These are phyloP conservation scores for Knoxia roxburghii DNA, from an alignment of 257 asterid genomes.

Conservation along the genomic window DNA sequence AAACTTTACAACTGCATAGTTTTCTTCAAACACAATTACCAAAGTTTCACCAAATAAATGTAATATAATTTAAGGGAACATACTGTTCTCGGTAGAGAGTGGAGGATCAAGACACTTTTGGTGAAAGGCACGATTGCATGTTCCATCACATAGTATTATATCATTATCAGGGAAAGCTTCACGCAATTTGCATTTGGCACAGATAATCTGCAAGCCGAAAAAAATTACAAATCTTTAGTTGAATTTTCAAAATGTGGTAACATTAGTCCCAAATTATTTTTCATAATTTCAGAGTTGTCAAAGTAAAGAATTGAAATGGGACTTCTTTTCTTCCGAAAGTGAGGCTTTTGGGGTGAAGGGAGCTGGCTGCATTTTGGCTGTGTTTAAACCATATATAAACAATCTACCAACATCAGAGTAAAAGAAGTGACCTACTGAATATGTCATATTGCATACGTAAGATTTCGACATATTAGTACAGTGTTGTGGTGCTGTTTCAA, in stretches of 20 bases:
- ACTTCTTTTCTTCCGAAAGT: background rate
- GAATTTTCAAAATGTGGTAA: background rate
- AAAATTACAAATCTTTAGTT: slow-evolving; percentile 11
- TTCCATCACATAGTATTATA: slow-evolving; percentile 91
- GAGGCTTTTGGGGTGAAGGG: too few species aligned
- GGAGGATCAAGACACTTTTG: slow-evolving; percentile 96
- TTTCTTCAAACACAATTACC: background rate
- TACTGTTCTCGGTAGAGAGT: slow-evolving; percentile 71
- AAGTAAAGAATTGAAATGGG: background rate
- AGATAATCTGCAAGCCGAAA: slow-evolving; percentile 61
- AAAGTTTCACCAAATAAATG: background rate
- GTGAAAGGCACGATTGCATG: slow-evolving; percentile 94
- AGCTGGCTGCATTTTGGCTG: too few species aligned
- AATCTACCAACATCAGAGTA: background rate
- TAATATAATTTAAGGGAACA: slow-evolving; percentile 20
- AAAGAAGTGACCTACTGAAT: background rate
- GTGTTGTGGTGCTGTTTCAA: too few species aligned
- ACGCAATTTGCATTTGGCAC: slow-evolving; percentile 81
- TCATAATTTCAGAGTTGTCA: background rate
- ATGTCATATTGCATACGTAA: background rate
- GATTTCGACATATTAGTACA: background rate
- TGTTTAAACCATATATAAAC: background rate
- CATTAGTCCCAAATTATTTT: background rate
- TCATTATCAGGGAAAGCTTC: slow-evolving; percentile 87
- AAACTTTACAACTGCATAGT: background rate